Evolutionary conservation across 306 rosid genomes (phyloP).

Genomic region (Inga laurina): DNA sequence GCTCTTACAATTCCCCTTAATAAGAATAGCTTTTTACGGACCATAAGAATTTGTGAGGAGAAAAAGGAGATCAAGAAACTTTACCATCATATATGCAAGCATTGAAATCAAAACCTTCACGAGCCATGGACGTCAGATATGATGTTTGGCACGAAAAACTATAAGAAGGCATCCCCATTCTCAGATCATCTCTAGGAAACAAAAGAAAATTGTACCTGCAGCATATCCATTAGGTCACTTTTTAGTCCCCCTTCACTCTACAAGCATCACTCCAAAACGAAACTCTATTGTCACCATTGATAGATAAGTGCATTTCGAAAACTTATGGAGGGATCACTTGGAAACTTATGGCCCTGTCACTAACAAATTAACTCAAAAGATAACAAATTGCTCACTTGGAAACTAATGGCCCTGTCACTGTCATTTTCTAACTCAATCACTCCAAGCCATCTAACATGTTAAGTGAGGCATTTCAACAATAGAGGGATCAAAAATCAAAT

Average conservation of each 20-base stretch:
- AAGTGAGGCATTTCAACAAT: background rate
- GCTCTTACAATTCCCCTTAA: background rate
- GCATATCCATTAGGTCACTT: conserved; percentile 23
- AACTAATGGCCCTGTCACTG: background rate
- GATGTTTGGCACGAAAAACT: conserved; percentile 80
- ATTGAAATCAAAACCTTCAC: conserved; percentile 84
- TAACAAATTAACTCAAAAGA: background rate
- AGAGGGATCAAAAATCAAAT: background rate
- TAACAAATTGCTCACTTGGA: background rate
- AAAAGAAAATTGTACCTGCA: conserved; percentile 80
- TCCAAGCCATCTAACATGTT: background rate
- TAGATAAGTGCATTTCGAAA: background rate
- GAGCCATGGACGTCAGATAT: conserved; percentile 70
- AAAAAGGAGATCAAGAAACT: conserved; percentile 9
- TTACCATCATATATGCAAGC: conserved; percentile 80
- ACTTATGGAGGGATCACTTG: too few species aligned
- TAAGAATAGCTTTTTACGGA: background rate
- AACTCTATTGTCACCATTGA: background rate
- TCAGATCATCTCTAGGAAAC: conserved; percentile 89
- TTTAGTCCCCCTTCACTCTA: background rate
- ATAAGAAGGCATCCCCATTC: conserved; percentile 80
- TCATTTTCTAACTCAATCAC: background rate
- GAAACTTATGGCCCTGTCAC: too few species aligned
- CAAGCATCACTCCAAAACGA: background rate
- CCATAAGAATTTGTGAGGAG: background rate